Evolutionary conservation across 495 filamentous ascomycete genomes (phyloP).

Genomic region (Penicillium angulare): DNA sequence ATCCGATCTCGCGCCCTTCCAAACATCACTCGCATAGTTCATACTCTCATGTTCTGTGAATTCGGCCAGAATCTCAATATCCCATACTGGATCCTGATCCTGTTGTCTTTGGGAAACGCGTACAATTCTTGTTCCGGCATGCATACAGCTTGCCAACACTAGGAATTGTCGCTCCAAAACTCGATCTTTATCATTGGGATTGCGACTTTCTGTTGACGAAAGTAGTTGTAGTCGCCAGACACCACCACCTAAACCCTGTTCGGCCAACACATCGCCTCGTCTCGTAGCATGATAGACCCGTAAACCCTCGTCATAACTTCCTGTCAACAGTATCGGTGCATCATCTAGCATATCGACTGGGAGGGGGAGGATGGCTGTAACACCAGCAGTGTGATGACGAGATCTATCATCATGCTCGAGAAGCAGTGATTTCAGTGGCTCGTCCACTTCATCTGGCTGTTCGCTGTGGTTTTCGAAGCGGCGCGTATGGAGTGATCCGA

Average conservation of each 20-base stretch:
- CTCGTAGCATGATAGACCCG: constrained; percentile 56
- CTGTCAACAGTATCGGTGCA: constrained; percentile 67
- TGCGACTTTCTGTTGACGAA: constrained; percentile 11
- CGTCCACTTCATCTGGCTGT: constrained; percentile 12
- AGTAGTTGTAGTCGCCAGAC: constrained; percentile 84
- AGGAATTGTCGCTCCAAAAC: constrained; percentile 34
- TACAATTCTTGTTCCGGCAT: constrained; percentile 74
- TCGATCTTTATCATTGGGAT: not conserved
- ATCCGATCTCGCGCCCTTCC: constrained; percentile 32
- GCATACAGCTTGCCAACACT: constrained; percentile 91
- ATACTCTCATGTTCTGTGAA: constrained; percentile 92
- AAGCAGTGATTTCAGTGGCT: constrained; percentile 17
- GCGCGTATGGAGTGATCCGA: constrained; percentile 33
- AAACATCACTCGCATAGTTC: constrained; percentile 88
- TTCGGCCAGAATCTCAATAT: constrained; percentile 63
- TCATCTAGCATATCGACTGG: constrained; percentile 32
- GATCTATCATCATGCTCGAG: constrained; percentile 36
- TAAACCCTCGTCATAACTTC: constrained; percentile 88
- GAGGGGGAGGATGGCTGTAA: constrained; percentile 81
- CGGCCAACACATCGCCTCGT: constrained; percentile 49
- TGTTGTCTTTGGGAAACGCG: constrained; percentile 37
- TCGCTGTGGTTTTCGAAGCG: constrained; percentile 23
- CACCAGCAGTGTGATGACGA: constrained; percentile 70
- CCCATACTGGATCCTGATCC: constrained; percentile 41
- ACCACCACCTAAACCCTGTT: constrained; percentile 73